Conservation (phyloP, 2,329 filamentous ascomycete species). For the Ophiostoma piceae region DNA sequence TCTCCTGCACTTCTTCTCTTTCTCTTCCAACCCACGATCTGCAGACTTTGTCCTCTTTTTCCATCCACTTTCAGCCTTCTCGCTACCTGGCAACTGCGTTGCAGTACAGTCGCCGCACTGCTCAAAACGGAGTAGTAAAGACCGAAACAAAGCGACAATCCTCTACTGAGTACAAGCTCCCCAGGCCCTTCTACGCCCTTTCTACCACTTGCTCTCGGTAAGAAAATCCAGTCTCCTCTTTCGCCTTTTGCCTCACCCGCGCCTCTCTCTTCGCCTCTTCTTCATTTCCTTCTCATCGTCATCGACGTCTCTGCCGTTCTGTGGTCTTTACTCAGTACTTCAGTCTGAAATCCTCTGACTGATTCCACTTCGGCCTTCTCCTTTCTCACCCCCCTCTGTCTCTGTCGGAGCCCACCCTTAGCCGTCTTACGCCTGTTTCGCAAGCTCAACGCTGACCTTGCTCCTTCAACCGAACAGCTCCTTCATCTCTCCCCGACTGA, state of each 20-base stretch:
- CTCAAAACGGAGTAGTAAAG: constrained; percentile 13
- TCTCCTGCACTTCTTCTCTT: not conserved
- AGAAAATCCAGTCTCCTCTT: constrained; percentile 5
- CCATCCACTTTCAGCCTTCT: constrained; percentile 17
- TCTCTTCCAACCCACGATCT: not conserved
- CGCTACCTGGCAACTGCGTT: constrained; percentile 21
- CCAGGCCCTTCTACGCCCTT: not conserved
- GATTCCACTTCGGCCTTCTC: not conserved
- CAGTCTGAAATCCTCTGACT: not conserved
- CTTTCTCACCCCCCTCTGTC: not conserved
- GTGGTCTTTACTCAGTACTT: not conserved
- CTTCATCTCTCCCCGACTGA: not conserved
- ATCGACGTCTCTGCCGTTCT: not conserved
- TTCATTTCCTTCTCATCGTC: not conserved
- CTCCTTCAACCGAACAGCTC: not conserved
- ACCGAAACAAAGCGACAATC: not conserved
- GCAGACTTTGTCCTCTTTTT: constrained; percentile 12
- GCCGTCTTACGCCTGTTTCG: not conserved
- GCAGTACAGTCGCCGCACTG: not conserved
- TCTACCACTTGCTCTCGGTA: constrained; percentile 6
- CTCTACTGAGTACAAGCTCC: not conserved
- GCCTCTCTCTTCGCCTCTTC: not conserved
- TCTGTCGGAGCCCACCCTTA: not conserved
- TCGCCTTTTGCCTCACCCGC: not conserved
- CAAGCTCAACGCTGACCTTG: constrained; percentile 5